phyloP scores from a whole-genome alignment of 768 basidiomycete species.

The Termitomyces sp. region DNA sequence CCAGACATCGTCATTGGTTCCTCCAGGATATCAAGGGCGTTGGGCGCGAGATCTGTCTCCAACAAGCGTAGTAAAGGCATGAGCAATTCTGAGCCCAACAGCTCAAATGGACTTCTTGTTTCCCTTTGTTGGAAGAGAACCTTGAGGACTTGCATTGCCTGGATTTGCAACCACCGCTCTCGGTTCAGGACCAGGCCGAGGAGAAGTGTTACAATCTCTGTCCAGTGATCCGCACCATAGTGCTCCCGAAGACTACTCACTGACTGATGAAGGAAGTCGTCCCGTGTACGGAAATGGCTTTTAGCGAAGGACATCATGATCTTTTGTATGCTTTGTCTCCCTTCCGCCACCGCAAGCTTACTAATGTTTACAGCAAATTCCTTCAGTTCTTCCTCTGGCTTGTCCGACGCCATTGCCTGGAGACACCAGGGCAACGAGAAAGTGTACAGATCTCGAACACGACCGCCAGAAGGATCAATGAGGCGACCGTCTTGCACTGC shows the following conservation, averaged over 20 bases:
- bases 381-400: slow-evolving; percentile 54
- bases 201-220: slow-evolving; percentile 81
- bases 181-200: slow-evolving; percentile 83
- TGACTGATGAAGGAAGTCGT: slow-evolving; percentile 91
- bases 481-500: slow-evolving; percentile 59
- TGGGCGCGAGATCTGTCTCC: slow-evolving; percentile 80
- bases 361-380: slow-evolving; percentile 75
- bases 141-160: slow-evolving; percentile 86
- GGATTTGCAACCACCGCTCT: slow-evolving; percentile 77
- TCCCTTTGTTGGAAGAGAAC: slow-evolving; percentile 85
- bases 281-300: slow-evolving; percentile 83
- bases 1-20: slow-evolving; percentile 81
- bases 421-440: slow-evolving; percentile 87
- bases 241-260: slow-evolving; percentile 83
- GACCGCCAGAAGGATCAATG: slow-evolving; percentile 67
- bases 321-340: slow-evolving; percentile 74
- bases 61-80: slow-evolving; percentile 88
- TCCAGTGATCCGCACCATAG: slow-evolving; percentile 72
- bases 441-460: slow-evolving; percentile 81
- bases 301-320: slow-evolving; percentile 91
- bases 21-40: slow-evolving; percentile 91
- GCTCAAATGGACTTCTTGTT: slow-evolving; percentile 66
- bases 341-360: slow-evolving; percentile 66
- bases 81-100: slow-evolving; percentile 80
- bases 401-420: slow-evolving; percentile 68